These are phyloP conservation scores for Dioscorea alata DNA, from an alignment of 106 monocot species.

Conservation along the genomic window DNA sequence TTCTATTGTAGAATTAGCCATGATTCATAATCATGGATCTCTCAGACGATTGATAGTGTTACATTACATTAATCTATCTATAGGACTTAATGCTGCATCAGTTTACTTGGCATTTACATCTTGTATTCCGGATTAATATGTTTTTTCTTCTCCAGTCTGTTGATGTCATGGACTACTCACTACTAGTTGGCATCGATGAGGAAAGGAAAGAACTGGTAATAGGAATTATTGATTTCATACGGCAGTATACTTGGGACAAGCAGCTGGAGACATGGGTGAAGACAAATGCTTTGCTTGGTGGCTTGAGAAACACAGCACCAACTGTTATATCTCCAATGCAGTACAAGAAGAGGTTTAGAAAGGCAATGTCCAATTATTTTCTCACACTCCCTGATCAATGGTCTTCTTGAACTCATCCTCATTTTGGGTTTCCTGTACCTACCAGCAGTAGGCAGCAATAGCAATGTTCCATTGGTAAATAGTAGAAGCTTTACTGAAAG, in stretches of 20 bases:
- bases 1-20: neutral
- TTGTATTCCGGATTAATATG: neutral
- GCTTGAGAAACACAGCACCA: slow-evolving; percentile 66
- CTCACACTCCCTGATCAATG: slow-evolving; percentile 70
- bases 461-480: neutral
- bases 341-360: slow-evolving; percentile 92
- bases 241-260: slow-evolving; percentile 96
- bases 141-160: slow-evolving; percentile 40
- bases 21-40: neutral
- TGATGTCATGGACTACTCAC: slow-evolving; percentile 91
- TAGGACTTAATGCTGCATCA: no score
- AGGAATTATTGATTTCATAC: slow-evolving; percentile 87
- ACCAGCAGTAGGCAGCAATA: neutral
- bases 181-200: slow-evolving; percentile 81
- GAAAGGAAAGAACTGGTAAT: slow-evolving; percentile 70
- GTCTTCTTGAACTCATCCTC: slow-evolving; percentile 31
- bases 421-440: neutral
- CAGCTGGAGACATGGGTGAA: slow-evolving; percentile 96
- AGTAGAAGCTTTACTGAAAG: neutral
- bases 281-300: slow-evolving; percentile 79
- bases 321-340: slow-evolving; percentile 73
- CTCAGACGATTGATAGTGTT: no score
- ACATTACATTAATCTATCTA: neutral
- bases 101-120: neutral
- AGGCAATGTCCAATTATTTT: slow-evolving; percentile 92